Base-by-base conservation (phyloP, 441 rosid genomes). In the Aleurites moluccanus region DNA sequence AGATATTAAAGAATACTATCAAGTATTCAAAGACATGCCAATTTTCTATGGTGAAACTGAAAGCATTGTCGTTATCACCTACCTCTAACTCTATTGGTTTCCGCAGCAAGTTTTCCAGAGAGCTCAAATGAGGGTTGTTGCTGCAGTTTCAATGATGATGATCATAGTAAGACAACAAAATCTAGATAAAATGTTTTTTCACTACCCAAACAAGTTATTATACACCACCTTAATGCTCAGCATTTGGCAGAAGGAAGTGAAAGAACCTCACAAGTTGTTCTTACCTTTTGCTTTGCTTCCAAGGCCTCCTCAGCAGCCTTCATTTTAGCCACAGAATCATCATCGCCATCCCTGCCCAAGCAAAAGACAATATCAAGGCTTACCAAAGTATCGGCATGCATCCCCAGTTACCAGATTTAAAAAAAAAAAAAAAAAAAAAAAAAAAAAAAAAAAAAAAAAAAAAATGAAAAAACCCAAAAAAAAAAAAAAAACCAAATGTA, bases 101-200 rank as follows among this genome's bases (percentile, higher is more conserved):
- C 99, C 13, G 90, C 94, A 15, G 98, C 98, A 80, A 94, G 97
- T 85, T 95, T 95, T 64, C 99, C 99, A 25, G 99, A 95, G 64
- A 91, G 89, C 88, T 92, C 97, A 82, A 92, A 94, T 28, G 97
- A 88, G 60, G 98, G 98, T 76, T 92, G 81, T 81, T 89, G 86
- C 97, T 94, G 92, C 78, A 87, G 67, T 80, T 70, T 53, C 38
- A 60, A 76, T 33, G 42, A 73, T 28, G 68, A 60, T 14, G 9
- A 65, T 73, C 77, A 73, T 10, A 52, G 73, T 38, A 68, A 70
- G 40, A 42, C 35, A 72, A 78, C 11, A 65, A 23, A 50, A 56
- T 57, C 67, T 20, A 79, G n/a, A 67, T 27, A 80, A 20, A 73
- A 53, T 11, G 52, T 23, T 64, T 73, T 64, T 78, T 66, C 52